phyloP scores from a whole-genome alignment of 495 filamentous ascomycete species.

The Talaromyces borbonicus region DNA sequence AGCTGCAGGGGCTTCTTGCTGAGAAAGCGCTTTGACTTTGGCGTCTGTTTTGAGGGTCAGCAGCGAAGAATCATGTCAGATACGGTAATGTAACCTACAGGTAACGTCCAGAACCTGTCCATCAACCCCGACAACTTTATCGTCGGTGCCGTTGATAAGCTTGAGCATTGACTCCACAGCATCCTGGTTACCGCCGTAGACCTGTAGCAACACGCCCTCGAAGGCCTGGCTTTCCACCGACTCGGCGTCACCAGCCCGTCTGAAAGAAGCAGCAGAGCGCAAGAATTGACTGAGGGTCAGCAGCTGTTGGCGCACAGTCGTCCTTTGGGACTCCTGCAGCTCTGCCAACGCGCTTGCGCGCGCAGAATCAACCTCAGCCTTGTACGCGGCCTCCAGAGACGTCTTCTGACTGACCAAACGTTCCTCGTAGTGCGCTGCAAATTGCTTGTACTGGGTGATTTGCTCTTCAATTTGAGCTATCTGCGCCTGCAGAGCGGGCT shows the following conservation, averaged over 20 bases:
- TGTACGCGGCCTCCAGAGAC: constrained; percentile 57
- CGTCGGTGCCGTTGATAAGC: constrained; percentile 70
- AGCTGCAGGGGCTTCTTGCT: constrained; percentile 25
- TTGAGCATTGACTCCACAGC: constrained; percentile 78
- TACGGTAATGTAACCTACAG: constrained; percentile 47
- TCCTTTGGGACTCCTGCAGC: constrained; percentile 44
- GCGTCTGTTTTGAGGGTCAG: constrained; percentile 36
- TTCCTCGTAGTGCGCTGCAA: constrained; percentile 67
- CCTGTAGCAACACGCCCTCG: constrained; percentile 77
- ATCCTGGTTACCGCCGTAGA: constrained; percentile 77
- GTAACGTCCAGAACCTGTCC: constrained; percentile 56
- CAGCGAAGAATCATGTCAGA: neutral
- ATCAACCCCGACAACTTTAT: constrained; percentile 55
- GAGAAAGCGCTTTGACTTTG: constrained; percentile 52
- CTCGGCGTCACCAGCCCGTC: constrained; percentile 54
- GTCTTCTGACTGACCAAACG: constrained; percentile 60
- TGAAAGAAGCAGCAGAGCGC: constrained; percentile 62
- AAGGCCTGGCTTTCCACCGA: constrained; percentile 70
- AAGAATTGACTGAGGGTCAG: constrained; percentile 70
- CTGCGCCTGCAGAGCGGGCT: constrained; percentile 70
- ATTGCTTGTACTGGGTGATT: constrained; percentile 69
- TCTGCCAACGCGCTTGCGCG: constrained; percentile 53
- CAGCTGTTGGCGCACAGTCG: constrained; percentile 44
- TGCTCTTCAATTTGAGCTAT: constrained; percentile 74
- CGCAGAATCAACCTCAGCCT: constrained; percentile 62